These are phyloP conservation scores for Tulasnella sp. DNA, from an alignment of 768 basidiomycete genomes.

Conservation along the genomic window DNA sequence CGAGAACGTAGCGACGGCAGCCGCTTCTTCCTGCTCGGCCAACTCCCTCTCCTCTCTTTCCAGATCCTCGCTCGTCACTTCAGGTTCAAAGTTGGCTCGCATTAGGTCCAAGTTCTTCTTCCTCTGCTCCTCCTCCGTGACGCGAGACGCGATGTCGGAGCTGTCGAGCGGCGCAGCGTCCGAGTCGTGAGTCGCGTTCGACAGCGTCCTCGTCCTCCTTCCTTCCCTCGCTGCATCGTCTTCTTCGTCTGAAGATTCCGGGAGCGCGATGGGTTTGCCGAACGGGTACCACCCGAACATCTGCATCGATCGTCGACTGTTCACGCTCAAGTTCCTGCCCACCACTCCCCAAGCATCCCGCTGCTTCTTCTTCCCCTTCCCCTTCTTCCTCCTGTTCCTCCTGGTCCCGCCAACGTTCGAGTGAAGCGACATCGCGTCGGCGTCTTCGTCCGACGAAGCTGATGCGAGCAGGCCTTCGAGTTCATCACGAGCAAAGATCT, in stretches of 20 bases:
- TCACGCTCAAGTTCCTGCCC: background rate
- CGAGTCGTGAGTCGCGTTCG: background rate
- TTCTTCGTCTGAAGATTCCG: background rate
- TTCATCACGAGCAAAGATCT: conserved; percentile 18
- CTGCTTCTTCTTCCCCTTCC: conserved; percentile 13
- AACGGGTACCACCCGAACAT: too few relatives aligned
- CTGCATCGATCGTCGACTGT: background rate
- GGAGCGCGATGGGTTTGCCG: too few relatives aligned
- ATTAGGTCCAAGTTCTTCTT: background rate
- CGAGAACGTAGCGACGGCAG: background rate
- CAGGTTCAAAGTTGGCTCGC: conserved; percentile 8
- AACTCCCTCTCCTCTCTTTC: conserved; percentile 3
- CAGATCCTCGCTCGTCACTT: background rate
- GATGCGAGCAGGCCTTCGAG: conserved; percentile 21
- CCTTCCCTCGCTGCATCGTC: background rate
- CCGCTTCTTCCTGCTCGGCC: conserved; percentile 6
- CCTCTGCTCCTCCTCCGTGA: background rate
- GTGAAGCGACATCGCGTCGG: conserved; percentile 16
- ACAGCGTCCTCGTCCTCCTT: background rate
- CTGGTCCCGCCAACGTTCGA: background rate
- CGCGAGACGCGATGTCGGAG: background rate
- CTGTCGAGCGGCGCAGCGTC: conserved; percentile 15
- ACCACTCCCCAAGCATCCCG: conserved; percentile 8
- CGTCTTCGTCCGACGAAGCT: conserved; percentile 5
- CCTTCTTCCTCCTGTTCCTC: background rate